These are phyloP conservation scores for Phytophthora uliginosa DNA, from an alignment of 352 stramenopile species.

Conservation along the genomic window DNA sequence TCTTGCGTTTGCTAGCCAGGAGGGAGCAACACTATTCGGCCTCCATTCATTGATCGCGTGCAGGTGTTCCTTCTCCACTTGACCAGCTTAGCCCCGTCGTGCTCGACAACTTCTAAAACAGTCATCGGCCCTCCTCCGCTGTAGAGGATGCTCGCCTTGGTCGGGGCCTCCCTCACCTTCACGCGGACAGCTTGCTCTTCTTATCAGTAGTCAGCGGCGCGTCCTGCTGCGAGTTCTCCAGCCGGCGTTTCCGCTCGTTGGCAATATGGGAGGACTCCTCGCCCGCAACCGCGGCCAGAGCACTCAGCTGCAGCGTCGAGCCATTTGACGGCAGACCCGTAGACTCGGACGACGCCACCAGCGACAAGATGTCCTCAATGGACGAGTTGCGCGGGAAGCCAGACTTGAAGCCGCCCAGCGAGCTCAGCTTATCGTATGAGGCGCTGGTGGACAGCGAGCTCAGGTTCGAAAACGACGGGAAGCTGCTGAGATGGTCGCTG, in stretches of 20 bases:
- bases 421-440: conserved; percentile 84
- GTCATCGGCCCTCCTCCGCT: conserved; percentile 26
- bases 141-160: conserved; percentile 16
- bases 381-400: conserved; percentile 87
- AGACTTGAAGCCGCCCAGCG: conserved; percentile 57
- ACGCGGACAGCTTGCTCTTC: conserved; percentile 69
- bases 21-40: conserved; percentile 2
- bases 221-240: conserved; percentile 47
- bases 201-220: conserved; percentile 46
- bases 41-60: conserved; percentile 10
- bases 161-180: conserved; percentile 22
- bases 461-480: conserved; percentile 84
- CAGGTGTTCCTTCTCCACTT: conserved; percentile 10
- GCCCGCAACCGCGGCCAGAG: conserved; percentile 68
- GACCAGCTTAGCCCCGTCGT: conserved; percentile 12
- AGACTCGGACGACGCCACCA: conserved; percentile 85
- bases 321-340: conserved; percentile 55
- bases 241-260: conserved; percentile 71
- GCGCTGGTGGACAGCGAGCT: conserved; percentile 67
- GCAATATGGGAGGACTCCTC: conserved; percentile 70
- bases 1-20: conserved; percentile 7
- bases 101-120: conserved; percentile 15
- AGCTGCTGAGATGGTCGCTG: conserved; percentile 76
- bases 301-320: conserved; percentile 75
- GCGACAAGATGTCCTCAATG: conserved; percentile 89